Conservation (phyloP, 257 asterid species). For the Solanum ahanhuiri region DNA sequence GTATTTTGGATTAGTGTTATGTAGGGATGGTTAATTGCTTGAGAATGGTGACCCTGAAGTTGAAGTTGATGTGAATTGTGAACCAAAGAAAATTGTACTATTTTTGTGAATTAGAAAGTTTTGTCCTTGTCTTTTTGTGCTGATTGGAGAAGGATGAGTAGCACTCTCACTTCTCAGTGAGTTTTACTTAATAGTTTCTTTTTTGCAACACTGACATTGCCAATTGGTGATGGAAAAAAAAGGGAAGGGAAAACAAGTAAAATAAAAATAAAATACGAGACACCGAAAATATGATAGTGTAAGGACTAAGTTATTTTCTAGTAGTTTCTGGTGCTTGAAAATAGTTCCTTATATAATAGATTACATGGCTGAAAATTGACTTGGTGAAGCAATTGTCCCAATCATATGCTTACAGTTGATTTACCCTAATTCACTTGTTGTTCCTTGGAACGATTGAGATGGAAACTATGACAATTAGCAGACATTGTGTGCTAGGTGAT, state of each 20-base stretch:
- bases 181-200: background rate
- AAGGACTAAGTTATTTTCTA: background rate
- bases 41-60: background rate
- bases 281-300: background rate
- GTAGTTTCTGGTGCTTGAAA: background rate
- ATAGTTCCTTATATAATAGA: background rate
- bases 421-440: background rate
- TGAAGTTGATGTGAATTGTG: background rate
- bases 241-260: background rate
- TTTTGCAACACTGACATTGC: background rate
- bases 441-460: background rate
- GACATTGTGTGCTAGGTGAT: background rate
- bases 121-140: background rate
- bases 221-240: background rate
- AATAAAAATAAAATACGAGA: background rate
- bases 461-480: background rate
- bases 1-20: background rate
- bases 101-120: background rate
- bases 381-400: background rate
- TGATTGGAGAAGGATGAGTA: background rate
- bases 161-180: background rate
- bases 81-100: background rate
- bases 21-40: background rate
- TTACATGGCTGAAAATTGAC: background rate
- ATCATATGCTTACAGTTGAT: background rate